Conservation (phyloP, 2,329 filamentous ascomycete species). For the Aspergillus fischeri region DNA sequence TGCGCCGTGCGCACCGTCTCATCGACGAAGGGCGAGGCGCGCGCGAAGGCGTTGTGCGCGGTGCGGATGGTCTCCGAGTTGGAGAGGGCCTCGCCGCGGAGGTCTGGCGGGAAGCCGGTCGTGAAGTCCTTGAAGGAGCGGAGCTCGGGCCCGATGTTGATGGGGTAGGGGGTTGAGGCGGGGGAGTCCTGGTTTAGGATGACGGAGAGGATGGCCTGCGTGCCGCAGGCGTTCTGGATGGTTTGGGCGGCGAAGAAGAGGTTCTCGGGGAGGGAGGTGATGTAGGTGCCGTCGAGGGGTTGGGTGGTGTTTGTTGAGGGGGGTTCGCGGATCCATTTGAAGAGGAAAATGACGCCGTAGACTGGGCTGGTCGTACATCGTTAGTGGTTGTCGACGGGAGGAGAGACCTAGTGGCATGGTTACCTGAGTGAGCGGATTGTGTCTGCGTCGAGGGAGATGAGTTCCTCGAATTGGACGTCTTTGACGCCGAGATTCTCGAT, state of each 20-base stretch:
- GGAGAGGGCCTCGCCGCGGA: conserved; percentile 66
- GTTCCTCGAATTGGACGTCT: conserved; percentile 94
- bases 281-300: conserved; percentile 78
- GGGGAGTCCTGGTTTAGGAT: conserved; percentile 71
- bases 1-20: conserved; percentile 72
- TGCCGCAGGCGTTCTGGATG: conserved; percentile 97
- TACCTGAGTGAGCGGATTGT: conserved; percentile 43
- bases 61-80: conserved; percentile 68
- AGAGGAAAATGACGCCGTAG: conserved; percentile 97
- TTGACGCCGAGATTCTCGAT: conserved; percentile 89
- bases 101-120: conserved; percentile 72
- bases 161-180: conserved; percentile 25
- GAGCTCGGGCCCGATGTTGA: conserved; percentile 70
- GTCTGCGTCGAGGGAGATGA: conserved; percentile 80
- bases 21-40: conserved; percentile 84
- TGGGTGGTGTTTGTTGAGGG: conserved; percentile 51
- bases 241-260: conserved; percentile 96
- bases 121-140: conserved; percentile 84
- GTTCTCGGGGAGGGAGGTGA: conserved; percentile 66
- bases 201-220: conserved; percentile 88
- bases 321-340: conserved; percentile 65
- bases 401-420: too few relatives aligned
- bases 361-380: conserved; percentile 54
- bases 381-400: too few relatives aligned
- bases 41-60: conserved; percentile 87